Conservation (phyloP, 345 rosid genomes). For the Acer yangbiense region DNA sequence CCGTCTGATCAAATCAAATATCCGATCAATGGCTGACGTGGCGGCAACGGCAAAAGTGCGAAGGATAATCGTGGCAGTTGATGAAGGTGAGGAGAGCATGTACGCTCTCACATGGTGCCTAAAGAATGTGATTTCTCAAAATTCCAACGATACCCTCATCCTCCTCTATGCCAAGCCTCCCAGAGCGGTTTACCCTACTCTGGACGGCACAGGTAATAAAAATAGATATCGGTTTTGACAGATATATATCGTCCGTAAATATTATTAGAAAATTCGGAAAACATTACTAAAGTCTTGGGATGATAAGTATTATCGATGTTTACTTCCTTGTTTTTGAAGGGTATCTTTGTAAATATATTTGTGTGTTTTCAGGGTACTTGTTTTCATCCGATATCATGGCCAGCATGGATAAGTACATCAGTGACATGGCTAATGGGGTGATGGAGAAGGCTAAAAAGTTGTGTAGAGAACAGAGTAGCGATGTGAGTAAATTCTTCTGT, state of each 20-base stretch:
- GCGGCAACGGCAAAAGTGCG: slow-evolving; percentile 23
- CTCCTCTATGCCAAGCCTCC: slow-evolving; percentile 56
- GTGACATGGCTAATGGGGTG: slow-evolving; percentile 44
- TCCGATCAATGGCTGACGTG: slow-evolving; percentile 15
- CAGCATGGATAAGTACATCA: slow-evolving; percentile 47
- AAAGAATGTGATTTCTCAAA: slow-evolving; percentile 36
- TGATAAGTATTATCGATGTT: too few species aligned
- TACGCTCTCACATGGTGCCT: slow-evolving; percentile 65
- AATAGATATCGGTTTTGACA: neutral
- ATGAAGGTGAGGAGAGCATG: slow-evolving; percentile 67
- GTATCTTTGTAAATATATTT: neutral
- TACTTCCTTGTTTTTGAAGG: neutral
- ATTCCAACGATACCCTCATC: slow-evolving; percentile 43
- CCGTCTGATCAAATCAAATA: slow-evolving; percentile 4
- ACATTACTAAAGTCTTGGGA: too few species aligned
- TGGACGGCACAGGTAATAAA: slow-evolving; percentile 52
- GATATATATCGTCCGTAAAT: too few species aligned
- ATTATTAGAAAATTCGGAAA: too few species aligned
- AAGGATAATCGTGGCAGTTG: slow-evolving; percentile 59
- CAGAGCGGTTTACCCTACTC: slow-evolving; percentile 31
- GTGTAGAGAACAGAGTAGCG: slow-evolving; percentile 33
- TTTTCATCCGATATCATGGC: slow-evolving; percentile 54
- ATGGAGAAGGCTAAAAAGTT: slow-evolving; percentile 49
- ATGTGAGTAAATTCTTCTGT: slow-evolving; percentile 17
- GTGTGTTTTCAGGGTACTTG: slow-evolving; percentile 46